Base-by-base conservation (phyloP, 208 protist species). In the Novymonas esmeraldas region DNA sequence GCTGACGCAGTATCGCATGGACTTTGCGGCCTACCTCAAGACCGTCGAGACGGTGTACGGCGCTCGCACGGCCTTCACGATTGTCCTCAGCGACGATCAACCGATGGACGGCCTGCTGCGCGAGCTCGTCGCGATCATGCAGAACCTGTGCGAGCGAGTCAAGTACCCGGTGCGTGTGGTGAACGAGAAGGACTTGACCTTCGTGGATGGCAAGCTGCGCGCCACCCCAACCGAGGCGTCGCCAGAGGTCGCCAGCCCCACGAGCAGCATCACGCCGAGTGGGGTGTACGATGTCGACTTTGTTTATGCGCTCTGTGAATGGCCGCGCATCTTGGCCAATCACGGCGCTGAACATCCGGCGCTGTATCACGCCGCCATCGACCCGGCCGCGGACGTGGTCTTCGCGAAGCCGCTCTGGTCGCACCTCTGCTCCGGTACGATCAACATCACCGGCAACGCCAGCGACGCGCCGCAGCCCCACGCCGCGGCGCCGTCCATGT, bases 361-460 rank as follows among this genome's bases (percentile, higher is more conserved):
- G 1, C 59, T 93, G 44, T 80, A 82, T 62, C 56, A 67, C 14
- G 87, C 87, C 18, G 83, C 87, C 13, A 29, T 89, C 28, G 76
- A 89, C 52, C 63, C 72, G 10, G 45, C 49, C 18, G 56, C 81
- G 28, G 83, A 93, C 59, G 84, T 93, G 3, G 79, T 89, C 28
- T 93, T 93, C 68, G 87, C 83, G 20, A 85, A 89, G 70, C 87
- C 87, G 20, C 59, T 93, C 24, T 93, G 87, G 84, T 67, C 70
- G 13, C 76, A 78, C 64, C 72, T 93, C 34, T 84, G 76, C 77
- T 74, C 71, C 9, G 87, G 87, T 14, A 11, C 70, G 22, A 45
- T 87, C 36, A 75, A 84, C 58, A 57, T 54, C 26, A 66, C 49
- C 28, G 69, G 69, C 34, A 44, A 50, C 24, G 44, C 31, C 34